These are phyloP conservation scores for Aureobasidium pullulans DNA, from an alignment of 2,329 filamentous ascomycete genomes.

Conservation along the genomic window DNA sequence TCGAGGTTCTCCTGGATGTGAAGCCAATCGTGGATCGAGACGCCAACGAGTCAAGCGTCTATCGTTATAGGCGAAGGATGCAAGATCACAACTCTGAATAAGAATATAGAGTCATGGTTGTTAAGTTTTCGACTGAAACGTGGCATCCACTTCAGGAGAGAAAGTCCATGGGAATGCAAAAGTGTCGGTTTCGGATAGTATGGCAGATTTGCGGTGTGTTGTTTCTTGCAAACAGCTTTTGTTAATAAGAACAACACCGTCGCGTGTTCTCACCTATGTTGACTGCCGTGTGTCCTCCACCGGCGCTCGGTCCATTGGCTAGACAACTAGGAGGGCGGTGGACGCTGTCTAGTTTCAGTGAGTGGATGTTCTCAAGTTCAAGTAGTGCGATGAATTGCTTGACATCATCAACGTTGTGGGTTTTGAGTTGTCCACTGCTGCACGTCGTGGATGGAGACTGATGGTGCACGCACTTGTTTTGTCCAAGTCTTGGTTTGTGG, in stretches of 20 bases:
- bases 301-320: slow-evolving; percentile 1
- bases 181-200: not conserved
- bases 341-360: not conserved
- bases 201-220: not conserved
- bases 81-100: not conserved
- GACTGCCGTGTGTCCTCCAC: not conserved
- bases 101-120: not conserved
- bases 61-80: not conserved
- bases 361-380: slow-evolving; percentile 3
- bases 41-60: not conserved
- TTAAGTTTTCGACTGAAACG: not conserved
- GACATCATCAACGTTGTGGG: not conserved
- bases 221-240: not conserved
- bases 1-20: not conserved
- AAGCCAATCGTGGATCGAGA: not conserved
- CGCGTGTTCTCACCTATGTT: not conserved
- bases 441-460: not conserved
- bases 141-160: not conserved
- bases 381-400: not conserved
- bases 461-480: slow-evolving; percentile 1
- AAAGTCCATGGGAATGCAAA: not conserved
- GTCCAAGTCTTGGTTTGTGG: not conserved
- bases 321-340: slow-evolving; percentile 5
- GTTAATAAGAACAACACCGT: not conserved
- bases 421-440: not conserved